phyloP scores from a whole-genome alignment of 805 yeast genomes.

The Candida incommunis region DNA sequence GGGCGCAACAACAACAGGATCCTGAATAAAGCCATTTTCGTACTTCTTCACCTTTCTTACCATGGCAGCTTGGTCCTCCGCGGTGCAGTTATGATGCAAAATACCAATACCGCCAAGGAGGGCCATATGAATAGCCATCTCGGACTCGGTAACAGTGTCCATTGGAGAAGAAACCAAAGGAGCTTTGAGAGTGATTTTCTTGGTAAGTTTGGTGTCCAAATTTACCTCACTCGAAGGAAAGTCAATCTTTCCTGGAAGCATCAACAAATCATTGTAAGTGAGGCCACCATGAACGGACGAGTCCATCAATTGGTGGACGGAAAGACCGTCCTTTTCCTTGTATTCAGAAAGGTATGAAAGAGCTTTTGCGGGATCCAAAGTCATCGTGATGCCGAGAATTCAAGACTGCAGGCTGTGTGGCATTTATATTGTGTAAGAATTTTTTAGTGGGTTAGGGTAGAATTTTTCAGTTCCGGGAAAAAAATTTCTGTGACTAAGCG shows the following conservation, averaged over 20 bases:
- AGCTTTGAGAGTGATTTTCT: slow-evolving; percentile 77
- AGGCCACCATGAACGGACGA: slow-evolving; percentile 85
- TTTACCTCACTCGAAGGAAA: slow-evolving; percentile 70
- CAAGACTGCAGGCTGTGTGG: not conserved
- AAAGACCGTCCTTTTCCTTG: slow-evolving; percentile 69
- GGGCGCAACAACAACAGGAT: slow-evolving; percentile 80
- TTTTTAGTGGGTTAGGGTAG: not conserved
- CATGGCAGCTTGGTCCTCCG: slow-evolving; percentile 98
- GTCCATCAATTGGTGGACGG: slow-evolving; percentile 75
- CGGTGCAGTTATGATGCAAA: slow-evolving; percentile 91
- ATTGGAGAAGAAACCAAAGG: slow-evolving; percentile 97
- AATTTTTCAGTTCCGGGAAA: no score
- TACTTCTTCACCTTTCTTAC: slow-evolving; percentile 90
- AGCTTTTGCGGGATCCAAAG: slow-evolving; percentile 28
- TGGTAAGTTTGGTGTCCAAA: slow-evolving; percentile 79
- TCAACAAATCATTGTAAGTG: slow-evolving; percentile 91
- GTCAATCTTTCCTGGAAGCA: slow-evolving; percentile 86
- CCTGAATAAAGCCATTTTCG: slow-evolving; percentile 95
- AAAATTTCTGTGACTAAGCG: no score
- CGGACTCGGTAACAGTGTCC: slow-evolving; percentile 97
- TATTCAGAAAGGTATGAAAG: slow-evolving; percentile 51
- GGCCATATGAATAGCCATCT: slow-evolving; percentile 98
- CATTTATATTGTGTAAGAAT: not conserved
- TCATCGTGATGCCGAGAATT: slow-evolving; percentile 3
- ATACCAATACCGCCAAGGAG: slow-evolving; percentile 97